Conservation (phyloP, 768 basidiomycete species). For the Neoboletus subvelutipes region DNA sequence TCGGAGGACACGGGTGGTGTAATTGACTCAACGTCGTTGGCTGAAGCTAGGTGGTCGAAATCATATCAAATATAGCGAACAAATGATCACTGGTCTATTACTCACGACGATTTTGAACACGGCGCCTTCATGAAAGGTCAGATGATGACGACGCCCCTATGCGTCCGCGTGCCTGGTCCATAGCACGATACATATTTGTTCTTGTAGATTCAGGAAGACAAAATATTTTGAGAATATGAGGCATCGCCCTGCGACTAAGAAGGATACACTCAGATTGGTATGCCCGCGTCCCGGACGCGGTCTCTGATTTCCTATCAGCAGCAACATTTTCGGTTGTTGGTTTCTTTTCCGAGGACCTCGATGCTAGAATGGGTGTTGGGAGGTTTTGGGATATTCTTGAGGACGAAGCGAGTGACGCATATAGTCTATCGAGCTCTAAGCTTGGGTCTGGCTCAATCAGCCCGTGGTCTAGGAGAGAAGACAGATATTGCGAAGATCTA, state of each 20-base stretch:
- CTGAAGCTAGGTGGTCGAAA: background rate
- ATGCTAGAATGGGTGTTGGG: slow-evolving; percentile 8
- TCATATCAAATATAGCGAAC: slow-evolving; percentile 8
- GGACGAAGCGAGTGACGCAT: slow-evolving; percentile 35
- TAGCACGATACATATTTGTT: slow-evolving; percentile 58
- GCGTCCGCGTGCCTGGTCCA: slow-evolving; percentile 53
- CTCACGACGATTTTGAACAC: slow-evolving; percentile 8
- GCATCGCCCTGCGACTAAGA: slow-evolving; percentile 54
- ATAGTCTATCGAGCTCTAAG: slow-evolving; percentile 56
- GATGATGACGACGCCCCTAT: slow-evolving; percentile 17
- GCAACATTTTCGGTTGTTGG: background rate
- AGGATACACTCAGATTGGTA: slow-evolving; percentile 36
- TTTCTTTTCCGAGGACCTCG: slow-evolving; percentile 11
- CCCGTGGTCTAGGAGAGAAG: slow-evolving; percentile 54
- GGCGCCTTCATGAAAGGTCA: background rate
- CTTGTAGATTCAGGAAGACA: slow-evolving; percentile 44
- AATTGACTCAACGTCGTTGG: slow-evolving; percentile 10
- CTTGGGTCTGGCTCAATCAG: slow-evolving; percentile 57
- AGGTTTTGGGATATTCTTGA: slow-evolving; percentile 8
- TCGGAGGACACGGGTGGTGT: background rate
- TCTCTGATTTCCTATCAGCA: slow-evolving; percentile 1
- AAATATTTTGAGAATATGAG: slow-evolving; percentile 47
- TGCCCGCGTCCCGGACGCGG: slow-evolving; percentile 1
- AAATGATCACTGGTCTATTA: slow-evolving; percentile 10
- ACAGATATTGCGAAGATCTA: slow-evolving; percentile 67